Evolutionary conservation across 2,329 filamentous ascomycete genomes (phyloP).

Genomic region (Fusarium sp.): DNA sequence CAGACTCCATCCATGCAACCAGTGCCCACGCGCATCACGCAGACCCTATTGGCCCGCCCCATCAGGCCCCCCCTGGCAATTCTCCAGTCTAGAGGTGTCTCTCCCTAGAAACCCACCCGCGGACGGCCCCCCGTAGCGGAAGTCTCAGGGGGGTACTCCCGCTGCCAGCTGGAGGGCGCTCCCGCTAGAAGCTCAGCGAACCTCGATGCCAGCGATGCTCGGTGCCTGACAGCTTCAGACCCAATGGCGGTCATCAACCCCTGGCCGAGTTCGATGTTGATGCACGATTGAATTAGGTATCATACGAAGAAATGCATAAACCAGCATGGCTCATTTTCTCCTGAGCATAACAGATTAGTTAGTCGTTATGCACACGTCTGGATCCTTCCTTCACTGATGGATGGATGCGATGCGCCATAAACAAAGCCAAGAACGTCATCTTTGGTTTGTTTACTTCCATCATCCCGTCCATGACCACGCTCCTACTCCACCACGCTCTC

Average conservation of each 20-base stretch:
- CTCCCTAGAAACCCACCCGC: conserved; percentile 27
- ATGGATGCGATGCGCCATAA: conserved; percentile 29
- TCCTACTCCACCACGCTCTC: conserved; percentile 28
- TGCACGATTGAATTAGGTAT: conserved; percentile 23
- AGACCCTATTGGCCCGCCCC: conserved; percentile 16
- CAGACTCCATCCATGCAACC: background rate
- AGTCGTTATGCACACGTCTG: background rate
- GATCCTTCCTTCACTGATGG: background rate
- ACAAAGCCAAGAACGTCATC: conserved; percentile 38
- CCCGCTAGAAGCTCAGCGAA: conserved; percentile 5
- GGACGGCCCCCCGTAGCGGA: conserved; percentile 20
- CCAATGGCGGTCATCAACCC: conserved; percentile 24
- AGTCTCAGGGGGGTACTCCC: conserved; percentile 26
- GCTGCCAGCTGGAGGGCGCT: conserved; percentile 2
- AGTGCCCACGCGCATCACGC: background rate
- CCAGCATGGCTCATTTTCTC: conserved; percentile 19
- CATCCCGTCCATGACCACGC: background rate
- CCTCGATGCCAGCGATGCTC: background rate
- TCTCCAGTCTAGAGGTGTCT: conserved; percentile 16
- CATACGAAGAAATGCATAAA: conserved; percentile 34
- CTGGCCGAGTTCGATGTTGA: conserved; percentile 2
- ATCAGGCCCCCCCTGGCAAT: background rate
- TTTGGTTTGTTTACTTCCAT: conserved; percentile 38
- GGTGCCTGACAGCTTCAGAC: conserved; percentile 27
- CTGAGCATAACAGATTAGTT: background rate